Conservation (phyloP, 495 filamentous ascomycete species). For the Xylaria bambusicola region DNA sequence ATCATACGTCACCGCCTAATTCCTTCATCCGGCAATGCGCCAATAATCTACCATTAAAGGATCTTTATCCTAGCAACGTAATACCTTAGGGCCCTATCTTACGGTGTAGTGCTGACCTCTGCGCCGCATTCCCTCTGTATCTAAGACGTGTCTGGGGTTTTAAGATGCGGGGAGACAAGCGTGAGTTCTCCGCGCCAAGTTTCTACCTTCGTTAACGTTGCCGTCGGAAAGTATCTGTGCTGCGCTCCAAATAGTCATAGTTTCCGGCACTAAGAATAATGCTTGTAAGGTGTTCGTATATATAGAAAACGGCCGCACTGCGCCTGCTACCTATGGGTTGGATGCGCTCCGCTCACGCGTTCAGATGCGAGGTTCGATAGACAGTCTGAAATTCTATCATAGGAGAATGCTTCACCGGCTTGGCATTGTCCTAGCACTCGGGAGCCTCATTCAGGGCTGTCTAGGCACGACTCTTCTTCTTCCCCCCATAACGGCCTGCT, state of each 20-base stretch:
- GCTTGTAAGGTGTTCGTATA: not conserved
- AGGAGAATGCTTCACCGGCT: slow-evolving; percentile 5
- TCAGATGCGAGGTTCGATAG: no score
- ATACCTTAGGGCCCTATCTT: not conserved
- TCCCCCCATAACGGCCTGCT: slow-evolving; percentile 5
- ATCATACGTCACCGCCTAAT: not conserved
- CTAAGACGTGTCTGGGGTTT: not conserved
- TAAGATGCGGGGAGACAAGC: slow-evolving; percentile 9
- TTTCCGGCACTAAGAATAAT: not conserved
- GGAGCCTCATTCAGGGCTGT: slow-evolving; percentile 11
- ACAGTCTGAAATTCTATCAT: not conserved
- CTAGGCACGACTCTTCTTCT: slow-evolving; percentile 7
- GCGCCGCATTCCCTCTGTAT: not conserved
- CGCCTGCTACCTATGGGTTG: not conserved
- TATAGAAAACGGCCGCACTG: not conserved
- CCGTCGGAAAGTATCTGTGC: not conserved
- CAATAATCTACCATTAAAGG: not conserved
- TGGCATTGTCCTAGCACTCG: slow-evolving; percentile 8
- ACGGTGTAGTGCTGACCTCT: not conserved
- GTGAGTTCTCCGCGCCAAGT: slow-evolving; percentile 6
- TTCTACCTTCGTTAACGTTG: not conserved
- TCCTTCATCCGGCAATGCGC: not conserved
- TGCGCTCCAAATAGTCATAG: not conserved
- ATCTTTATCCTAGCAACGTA: slow-evolving; percentile 3
- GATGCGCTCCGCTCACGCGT: not conserved